Base-by-base conservation (phyloP, 2,329 filamentous ascomycete genomes). In the Pseudocercospora crystallina region DNA sequence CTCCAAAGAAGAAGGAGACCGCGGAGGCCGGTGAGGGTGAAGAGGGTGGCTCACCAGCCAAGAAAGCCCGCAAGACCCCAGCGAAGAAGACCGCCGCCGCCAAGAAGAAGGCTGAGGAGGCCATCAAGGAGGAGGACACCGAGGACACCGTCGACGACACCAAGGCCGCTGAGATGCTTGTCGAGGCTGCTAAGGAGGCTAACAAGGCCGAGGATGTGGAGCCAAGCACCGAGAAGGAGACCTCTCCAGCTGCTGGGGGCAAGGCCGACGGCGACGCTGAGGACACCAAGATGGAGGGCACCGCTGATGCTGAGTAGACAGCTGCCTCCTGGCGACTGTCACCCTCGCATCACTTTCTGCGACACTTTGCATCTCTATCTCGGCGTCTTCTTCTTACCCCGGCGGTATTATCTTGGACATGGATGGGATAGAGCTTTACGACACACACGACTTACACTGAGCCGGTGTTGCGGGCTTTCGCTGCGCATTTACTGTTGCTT, bases 41-140 rank as follows among this genome's bases (percentile, higher is more conserved):
- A 10, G 37, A 29, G 47, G 42, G 39, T 20, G 54, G 13, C 15
- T 52, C 54, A 10, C 39, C 48, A 8, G 34, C 26, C 43, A 58
- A 56, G 53, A 53, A 53, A 43, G 51, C 55, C 12, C 32, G 14
- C 17, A 33, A 34, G 43, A 17, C n/a, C 34, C 29, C 31, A 13
- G 10, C 39, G 17, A 50, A 50, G 40, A 50, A 61, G 55, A 45
- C 43, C 52, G 31, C 36, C 30, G 57, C 61, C 8, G 50, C 39
- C 39, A 65, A 63, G 59, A 61, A 59, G 49, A 47, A 36, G 13
- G 39, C 43, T 17, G 47, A 49, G 29, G 34, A 43, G 8, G 20
- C 42, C 33, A 13, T 12, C 14, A 42, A 53, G 36, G 62, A 60
- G 47, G 61, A 60, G 48, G 47, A 32, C 9, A 43, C 40, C 34